Evolutionary conservation across 352 stramenopile species (phyloP), one percentile per base, ranked within the genome.

Genomic region (Blastocystis sp.): DNA sequence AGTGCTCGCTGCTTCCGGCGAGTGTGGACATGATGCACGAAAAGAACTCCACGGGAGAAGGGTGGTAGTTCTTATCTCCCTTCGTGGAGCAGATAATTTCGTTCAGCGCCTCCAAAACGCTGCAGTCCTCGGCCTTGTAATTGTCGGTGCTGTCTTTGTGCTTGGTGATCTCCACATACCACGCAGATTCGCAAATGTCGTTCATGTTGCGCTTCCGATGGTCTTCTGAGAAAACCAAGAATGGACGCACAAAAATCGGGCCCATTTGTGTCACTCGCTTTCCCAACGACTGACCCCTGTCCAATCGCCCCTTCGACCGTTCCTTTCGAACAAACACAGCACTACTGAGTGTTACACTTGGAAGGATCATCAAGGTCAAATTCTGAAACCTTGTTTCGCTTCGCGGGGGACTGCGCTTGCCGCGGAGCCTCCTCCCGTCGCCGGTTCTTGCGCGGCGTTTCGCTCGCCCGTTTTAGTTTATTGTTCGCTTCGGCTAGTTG

Each of bases 261-360:
- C 48, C 48, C 6, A 57, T 57, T 57, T 57, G 48, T 7, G 48
- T 17, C 6, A 57, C 6, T 57, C 6, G 48, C 0, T 57, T 17
- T 57, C 48, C 48, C 48, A 57, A 57, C 14, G 6, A 57, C 48
- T 57, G 48, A 0, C 0, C 6, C 48, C 6, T 57, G 48, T 57
- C 48, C 28, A 34, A 34, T 34, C 28, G 28, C 28, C 28, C 28
- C 28, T 34, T 34, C 28, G 28, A 34, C 28, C 28, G 28, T 34
- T 34, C 28, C 28, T 34, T 34, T 57, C 48, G 6, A 57, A 57
- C 48, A 68, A 60, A 63, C 17, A 77, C 6, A 38, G 14, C 45
- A 77, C 34, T 81, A 81, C 48, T 84, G 74, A 28, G 74, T 66
- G 24, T 84, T 62, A 84, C 74, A 84, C 54, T 84, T 62, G 4